phyloP scores from a whole-genome alignment of 2,329 filamentous ascomycete genomes.

The Kalmusia sp. region DNA sequence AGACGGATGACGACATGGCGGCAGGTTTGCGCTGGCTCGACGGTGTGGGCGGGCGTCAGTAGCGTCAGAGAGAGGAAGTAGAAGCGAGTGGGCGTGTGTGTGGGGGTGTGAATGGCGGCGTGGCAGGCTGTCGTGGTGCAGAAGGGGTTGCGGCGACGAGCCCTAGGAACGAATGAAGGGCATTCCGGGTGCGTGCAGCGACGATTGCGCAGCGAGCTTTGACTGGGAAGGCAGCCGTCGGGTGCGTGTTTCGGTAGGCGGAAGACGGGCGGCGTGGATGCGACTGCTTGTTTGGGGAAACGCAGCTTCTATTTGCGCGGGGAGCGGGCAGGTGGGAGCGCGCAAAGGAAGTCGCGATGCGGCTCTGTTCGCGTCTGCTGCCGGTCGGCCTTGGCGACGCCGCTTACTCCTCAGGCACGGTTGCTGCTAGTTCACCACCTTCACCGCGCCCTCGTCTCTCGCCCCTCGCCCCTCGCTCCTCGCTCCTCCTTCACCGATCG shows the following conservation, averaged over 20 bases:
- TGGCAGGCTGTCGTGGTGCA: constrained; percentile 37
- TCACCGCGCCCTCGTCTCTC: not conserved
- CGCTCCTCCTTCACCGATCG: not conserved
- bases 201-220: constrained; percentile 15
- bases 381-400: constrained; percentile 7
- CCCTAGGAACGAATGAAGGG: constrained; percentile 37
- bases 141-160: constrained; percentile 36
- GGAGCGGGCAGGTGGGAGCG: not conserved
- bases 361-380: constrained; percentile 13
- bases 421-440: too few species aligned
- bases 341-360: constrained; percentile 30
- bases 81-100: constrained; percentile 14
- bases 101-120: constrained; percentile 29
- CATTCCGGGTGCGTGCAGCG: constrained; percentile 37
- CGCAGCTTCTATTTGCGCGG: not conserved
- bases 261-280: constrained; percentile 4
- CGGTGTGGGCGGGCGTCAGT: constrained; percentile 11
- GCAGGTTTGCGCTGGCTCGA: not conserved
- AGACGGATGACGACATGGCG: constrained; percentile 65
- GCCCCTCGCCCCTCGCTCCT: not conserved
- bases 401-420: too few species aligned
- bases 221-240: constrained; percentile 4
- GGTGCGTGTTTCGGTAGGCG: not conserved
- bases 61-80: constrained; percentile 14
- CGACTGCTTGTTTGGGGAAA: constrained; percentile 1